These are phyloP conservation scores for Eimeria tenella DNA, from an alignment of 169 alveolate species.

Conservation along the genomic window DNA sequence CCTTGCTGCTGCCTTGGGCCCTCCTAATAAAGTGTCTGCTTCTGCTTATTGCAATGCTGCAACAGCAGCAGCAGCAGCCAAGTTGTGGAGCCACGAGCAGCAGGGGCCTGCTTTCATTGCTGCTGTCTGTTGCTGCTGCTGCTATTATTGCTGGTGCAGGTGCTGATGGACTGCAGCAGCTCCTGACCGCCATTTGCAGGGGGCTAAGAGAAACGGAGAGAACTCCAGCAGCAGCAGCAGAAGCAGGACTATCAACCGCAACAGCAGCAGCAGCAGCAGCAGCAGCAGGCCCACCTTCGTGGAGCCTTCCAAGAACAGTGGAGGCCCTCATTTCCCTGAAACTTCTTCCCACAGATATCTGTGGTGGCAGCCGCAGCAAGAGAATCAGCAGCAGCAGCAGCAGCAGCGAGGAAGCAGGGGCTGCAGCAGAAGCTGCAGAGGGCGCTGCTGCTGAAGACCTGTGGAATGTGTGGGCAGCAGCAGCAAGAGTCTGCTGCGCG, in stretches of 20 bases:
- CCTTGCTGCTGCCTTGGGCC: background rate
- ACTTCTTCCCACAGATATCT: background rate
- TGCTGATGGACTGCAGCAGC: background rate
- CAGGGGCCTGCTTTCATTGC: background rate
- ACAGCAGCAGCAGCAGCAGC: background rate
- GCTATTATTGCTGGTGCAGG: background rate
- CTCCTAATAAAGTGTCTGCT: background rate
- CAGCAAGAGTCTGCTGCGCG: background rate
- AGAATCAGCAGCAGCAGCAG: too few species aligned
- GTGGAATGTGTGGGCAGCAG: conserved; percentile 6
- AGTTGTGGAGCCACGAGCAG: background rate
- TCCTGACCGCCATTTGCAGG: background rate
- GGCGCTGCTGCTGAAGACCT: background rate
- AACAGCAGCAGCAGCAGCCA: background rate
- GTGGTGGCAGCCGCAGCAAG: background rate
- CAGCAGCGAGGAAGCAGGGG: background rate
- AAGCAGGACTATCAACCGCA: background rate
- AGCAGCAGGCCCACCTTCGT: background rate
- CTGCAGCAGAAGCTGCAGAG: background rate
- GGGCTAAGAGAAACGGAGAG: background rate
- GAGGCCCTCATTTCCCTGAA: background rate
- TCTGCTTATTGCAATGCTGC: background rate
- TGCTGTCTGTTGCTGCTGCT: conserved; percentile 8
- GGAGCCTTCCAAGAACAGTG: background rate
- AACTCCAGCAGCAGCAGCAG: conserved; percentile 11